Percentiles rank a stretch among this genome's conserved stretches.
These are phyloP conservation scores for Serpula lacrymans DNA, from an alignment of 768 basidiomycete genomes.

Conservation along the genomic window DNA sequence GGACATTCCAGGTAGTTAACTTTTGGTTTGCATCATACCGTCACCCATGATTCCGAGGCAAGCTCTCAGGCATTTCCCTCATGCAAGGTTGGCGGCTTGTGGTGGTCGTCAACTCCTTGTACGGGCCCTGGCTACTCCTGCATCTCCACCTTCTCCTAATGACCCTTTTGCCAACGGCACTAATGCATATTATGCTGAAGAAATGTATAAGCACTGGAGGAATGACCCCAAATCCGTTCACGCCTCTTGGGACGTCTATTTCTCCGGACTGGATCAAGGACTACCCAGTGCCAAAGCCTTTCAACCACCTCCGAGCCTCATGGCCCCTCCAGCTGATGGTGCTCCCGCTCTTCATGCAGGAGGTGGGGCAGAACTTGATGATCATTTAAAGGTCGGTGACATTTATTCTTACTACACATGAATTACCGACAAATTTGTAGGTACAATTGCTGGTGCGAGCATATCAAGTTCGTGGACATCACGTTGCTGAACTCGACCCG, in stretches of 20 bases:
- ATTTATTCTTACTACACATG: conserved; percentile 1
- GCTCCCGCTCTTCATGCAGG: conserved; percentile 70
- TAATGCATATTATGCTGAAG: conserved; percentile 93
- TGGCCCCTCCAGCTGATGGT: conserved; percentile 73
- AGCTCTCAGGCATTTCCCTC: conserved; percentile 32
- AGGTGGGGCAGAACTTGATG: conserved; percentile 78
- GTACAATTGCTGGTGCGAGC: conserved; percentile 97
- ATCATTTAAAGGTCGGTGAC: conserved; percentile 81
- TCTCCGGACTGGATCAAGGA: conserved; percentile 89
- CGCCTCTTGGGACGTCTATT: conserved; percentile 92
- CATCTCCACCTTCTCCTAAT: conserved; percentile 63
- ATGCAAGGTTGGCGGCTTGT: conserved; percentile 17
- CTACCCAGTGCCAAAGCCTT: conserved; percentile 78
- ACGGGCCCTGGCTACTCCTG: conserved; percentile 46
- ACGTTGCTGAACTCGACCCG: conserved; percentile 93
- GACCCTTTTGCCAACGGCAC: conserved; percentile 92
- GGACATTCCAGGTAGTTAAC: too few relatives aligned
- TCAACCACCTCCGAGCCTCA: conserved; percentile 72
- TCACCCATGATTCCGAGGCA: conserved; percentile 37
- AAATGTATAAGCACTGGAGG: conserved; percentile 93
- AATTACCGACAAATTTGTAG: conserved; percentile 37
- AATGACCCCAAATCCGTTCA: conserved; percentile 92
- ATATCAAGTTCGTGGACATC: conserved; percentile 98
- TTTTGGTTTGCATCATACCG: too few relatives aligned
- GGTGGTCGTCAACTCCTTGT: conserved; percentile 12